These are phyloP conservation scores for Globisporangium ultimum DNA, from an alignment of 352 stramenopile species.

Conservation along the genomic window DNA sequence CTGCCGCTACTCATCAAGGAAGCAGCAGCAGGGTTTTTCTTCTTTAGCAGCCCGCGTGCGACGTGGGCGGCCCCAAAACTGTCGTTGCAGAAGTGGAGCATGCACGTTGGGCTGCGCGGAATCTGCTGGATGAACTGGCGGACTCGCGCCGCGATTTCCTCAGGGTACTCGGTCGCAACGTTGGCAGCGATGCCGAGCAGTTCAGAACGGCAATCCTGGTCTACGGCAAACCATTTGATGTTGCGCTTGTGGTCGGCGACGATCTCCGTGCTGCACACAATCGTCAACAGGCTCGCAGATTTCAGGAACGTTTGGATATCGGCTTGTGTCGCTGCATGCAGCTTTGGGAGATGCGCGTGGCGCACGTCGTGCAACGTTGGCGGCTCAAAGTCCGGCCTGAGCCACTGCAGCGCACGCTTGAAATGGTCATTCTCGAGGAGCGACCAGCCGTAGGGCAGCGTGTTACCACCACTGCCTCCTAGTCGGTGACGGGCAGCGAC, in stretches of 20 bases:
- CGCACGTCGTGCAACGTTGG: conserved; percentile 8
- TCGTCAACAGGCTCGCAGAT: conserved; percentile 14
- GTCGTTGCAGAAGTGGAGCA: conserved; percentile 34
- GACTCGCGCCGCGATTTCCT: conserved; percentile 14
- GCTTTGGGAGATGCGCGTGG: conserved; percentile 14
- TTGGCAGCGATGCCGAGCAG: conserved; percentile 13
- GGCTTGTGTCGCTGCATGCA: conserved; percentile 7
- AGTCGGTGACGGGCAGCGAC: neutral
- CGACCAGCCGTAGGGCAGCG: neutral
- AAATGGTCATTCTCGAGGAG: conserved; percentile 31
- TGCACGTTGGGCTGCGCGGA: conserved; percentile 11
- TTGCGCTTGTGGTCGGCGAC: conserved; percentile 2
- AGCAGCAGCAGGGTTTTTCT: neutral
- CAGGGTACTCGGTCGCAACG: neutral
- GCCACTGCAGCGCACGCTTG: conserved; percentile 10
- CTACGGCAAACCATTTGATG: conserved; percentile 22
- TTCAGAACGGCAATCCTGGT: conserved; percentile 29
- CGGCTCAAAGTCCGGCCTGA: conserved; percentile 17
- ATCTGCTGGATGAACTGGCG: conserved; percentile 10
- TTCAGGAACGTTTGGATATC: conserved; percentile 16
- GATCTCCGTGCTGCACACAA: conserved; percentile 16
- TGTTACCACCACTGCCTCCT: neutral
- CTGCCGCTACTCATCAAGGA: neutral
- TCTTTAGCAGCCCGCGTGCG: conserved; percentile 6
- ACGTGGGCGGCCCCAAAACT: conserved; percentile 8